Evolutionary conservation across 1,284 basidiomycete species (phyloP), one percentile per base, ranked within the genome.

Genomic region (Papiliotrema fonsecae): DNA sequence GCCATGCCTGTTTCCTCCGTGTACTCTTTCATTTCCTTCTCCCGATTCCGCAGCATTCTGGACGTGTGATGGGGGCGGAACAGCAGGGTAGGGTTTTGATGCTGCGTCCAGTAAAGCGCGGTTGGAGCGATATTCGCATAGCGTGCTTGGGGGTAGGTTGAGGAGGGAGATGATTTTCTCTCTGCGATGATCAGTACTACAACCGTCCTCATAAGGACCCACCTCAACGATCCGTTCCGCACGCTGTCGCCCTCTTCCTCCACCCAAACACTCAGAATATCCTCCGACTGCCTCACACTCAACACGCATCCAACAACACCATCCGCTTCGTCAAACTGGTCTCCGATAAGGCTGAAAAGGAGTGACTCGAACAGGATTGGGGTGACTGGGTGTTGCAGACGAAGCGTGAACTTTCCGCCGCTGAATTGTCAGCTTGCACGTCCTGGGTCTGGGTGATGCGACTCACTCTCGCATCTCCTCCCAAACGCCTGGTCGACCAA

Each of bases 201-300:
- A 18, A 10, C 11, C 31, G 11, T 11, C 27, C 19, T 16, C 34
- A 27, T 19, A 32, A 43, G 18, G 21, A 18, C 71, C 51, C 49
- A 74, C 72, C 63, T 67, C 45, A 75, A 49, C 16, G 67, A 58
- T 3, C 68, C 67, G 26, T 55, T 69, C 40, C 64, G 57, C 2
- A 72, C 66, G 10, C 59, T 54, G 27, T 73, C 70, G 4, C 64
- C 64, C 56, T 74, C 70, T 50, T 71, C 67, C 51, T 75, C 74
- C 4, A 73, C 72, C 74, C 74, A 75, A 13, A 75, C 69, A 50
- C 67, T 70, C 50, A 75, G 45, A n/a, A 74, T 72, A 52, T 72
- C 72, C 61, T 75, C 74, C 11, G 55, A 52, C 58, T 72, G 67
- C 47, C 74, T 59, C 18, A 71, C 69, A 50, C 65, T 68, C 47